Evolutionary conservation across 257 asterid genomes (phyloP).

Genomic region (Solanum chaucha): DNA sequence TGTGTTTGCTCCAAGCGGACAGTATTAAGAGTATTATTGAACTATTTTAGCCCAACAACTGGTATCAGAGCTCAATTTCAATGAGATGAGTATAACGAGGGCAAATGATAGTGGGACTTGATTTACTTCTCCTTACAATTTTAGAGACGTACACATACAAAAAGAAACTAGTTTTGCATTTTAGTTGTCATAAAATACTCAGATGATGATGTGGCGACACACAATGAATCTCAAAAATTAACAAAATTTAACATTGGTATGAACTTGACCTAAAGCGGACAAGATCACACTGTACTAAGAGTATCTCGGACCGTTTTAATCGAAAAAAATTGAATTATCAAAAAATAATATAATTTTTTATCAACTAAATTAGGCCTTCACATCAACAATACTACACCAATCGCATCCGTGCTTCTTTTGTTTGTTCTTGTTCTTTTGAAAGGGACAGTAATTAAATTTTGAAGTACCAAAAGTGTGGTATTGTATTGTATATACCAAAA

Average conservation of each 20-base stretch:
- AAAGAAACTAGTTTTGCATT: not conserved
- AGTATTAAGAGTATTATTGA: not conserved
- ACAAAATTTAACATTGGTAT: too few species aligned
- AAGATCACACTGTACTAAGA: not conserved
- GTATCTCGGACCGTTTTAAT: too few species aligned
- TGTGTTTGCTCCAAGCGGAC: not conserved
- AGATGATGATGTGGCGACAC: not conserved
- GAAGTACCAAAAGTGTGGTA: not conserved
- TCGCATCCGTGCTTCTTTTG: not conserved
- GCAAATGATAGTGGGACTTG: not conserved
- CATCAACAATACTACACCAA: not conserved
- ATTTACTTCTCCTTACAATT: not conserved
- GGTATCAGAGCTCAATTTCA: not conserved
- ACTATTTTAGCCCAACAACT: not conserved
- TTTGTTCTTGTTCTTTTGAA: not conserved
- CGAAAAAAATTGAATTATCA: not conserved
- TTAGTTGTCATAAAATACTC: not conserved
- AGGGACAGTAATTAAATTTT: not conserved
- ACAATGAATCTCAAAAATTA: not conserved
- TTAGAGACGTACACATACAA: not conserved
- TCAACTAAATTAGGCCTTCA: not conserved
- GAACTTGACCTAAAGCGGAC: not conserved
- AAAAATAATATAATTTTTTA: too few species aligned
- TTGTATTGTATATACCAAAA: not conserved
- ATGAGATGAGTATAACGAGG: not conserved